A percentile compares a stretch with the other conserved stretches of the same genome.
These are phyloP conservation scores for Coemansia furcata DNA, from an alignment of 192 early-diverging fungal species.

Conservation along the genomic window DNA sequence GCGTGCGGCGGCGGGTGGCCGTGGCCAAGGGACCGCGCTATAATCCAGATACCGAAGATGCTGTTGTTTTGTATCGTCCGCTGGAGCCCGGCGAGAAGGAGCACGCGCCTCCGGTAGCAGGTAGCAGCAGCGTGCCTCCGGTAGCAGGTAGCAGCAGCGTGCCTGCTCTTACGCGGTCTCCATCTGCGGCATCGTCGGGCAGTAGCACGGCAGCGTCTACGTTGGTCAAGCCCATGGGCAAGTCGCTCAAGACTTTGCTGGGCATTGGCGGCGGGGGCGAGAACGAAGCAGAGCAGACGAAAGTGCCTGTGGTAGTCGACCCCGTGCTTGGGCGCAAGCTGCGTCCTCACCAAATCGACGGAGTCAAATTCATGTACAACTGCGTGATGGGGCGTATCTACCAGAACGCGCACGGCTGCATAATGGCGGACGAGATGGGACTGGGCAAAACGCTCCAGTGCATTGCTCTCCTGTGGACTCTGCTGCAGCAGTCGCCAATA, in stretches of 20 bases:
- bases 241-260: slow-evolving; percentile 55
- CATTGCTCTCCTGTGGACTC: slow-evolving; percentile 96
- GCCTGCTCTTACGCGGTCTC: slow-evolving; percentile 22
- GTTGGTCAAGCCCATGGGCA: slow-evolving; percentile 20
- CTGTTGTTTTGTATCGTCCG: slow-evolving; percentile 85
- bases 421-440: slow-evolving; percentile 99
- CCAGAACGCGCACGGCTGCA: slow-evolving; percentile 83
- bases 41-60: slow-evolving; percentile 78
- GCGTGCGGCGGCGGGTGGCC: slow-evolving; percentile 56
- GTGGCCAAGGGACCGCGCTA: slow-evolving; percentile 64
- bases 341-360: slow-evolving; percentile 96
- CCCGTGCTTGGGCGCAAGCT: slow-evolving; percentile 80
- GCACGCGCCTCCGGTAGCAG: slow-evolving; percentile 44
- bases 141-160: slow-evolving; percentile 26
- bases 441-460: slow-evolving; percentile 87
- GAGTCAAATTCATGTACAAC: slow-evolving; percentile 92
- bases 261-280: slow-evolving; percentile 20
- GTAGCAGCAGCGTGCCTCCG: slow-evolving; percentile 36
- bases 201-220: neutral
- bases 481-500: slow-evolving; percentile 85
- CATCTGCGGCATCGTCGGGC: slow-evolving; percentile 8
- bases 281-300: slow-evolving; percentile 18
- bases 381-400: slow-evolving; percentile 83
- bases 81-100: slow-evolving; percentile 53
- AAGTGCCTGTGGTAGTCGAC: slow-evolving; percentile 80